Evolutionary conservation across 2,329 filamentous ascomycete species (phyloP), one percentile per base, ranked within the genome.

Genomic region (Torrubiellomyces zombiae): DNA sequence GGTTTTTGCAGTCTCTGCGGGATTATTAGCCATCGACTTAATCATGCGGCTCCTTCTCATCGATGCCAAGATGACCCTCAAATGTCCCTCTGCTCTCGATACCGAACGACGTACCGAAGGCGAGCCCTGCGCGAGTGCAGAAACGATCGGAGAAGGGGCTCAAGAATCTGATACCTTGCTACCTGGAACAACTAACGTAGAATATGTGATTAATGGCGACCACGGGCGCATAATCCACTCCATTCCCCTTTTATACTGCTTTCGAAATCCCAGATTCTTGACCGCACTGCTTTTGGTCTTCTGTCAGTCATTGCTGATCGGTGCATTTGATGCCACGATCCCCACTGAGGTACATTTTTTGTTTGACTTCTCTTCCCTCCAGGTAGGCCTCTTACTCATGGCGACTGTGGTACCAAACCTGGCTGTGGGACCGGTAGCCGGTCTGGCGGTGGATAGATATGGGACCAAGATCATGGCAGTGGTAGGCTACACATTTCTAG

Each of bases 401-500:
- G 19, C 24, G 8, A 13, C 27, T 8, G 14, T 29, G 8, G 3
- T 24, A 4, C 25, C 27, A 1, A 15, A 26, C n/a, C 16, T 27
- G 2, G 21, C 18, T n/a, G 7, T 32, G 4, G 27, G 30, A 6
- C 27, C 16, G 7, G 18, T 26, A 7, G 24, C 21, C 8, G 30
- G 30, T 8, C 23, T 16, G 19, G 21, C 24, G 3, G 19, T 25
- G 2, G 30, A 32, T 22, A 29, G 16, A 21, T 29, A 27, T 16
- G 30, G 30, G 10, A 21, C 30, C 6, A 24, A 24, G 16, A 14
- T 25, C 4, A 10, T 29, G 24, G 27, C 30, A 22, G 25, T 17
- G 4, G 5, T 6, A 2, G 27, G 27, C 3, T 29, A 25, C 10
- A 10, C 18, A 5, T 12, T 32, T 15, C 13, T 27, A 14, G 20